Evolutionary conservation across 2,329 filamentous ascomycete genomes (phyloP), one percentile per base, ranked within the genome.

Genomic region (Davidsoniella neocaledoniae): DNA sequence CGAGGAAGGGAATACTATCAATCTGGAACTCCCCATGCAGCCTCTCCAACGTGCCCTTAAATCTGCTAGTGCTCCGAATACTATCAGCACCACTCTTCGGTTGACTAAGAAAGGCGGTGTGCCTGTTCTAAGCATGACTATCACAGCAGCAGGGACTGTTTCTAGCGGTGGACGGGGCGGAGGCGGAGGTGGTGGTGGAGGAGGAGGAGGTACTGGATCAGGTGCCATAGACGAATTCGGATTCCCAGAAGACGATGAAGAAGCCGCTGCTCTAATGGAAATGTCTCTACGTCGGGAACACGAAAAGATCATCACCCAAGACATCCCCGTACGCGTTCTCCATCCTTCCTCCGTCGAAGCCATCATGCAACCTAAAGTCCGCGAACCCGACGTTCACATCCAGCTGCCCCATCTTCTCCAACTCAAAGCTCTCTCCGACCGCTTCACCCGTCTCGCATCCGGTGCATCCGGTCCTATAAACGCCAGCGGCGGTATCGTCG

Each of bases 371-470:
- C 91, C 91, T 12, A 79, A 81, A 54, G 86, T 88, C 53, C 81
- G 86, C 53, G 87, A 94, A 58, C 86, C 90, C 38, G 91, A 96
- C 59, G 88, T 95, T 2, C 84, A 96, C 65, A 94, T 98, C 60
- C 79, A 87, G 49, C 73, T 98, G 3, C 91, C 91, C 0, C 81
- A 86, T 4, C 69, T 98, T 4, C 71, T 87, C 40, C 88, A 95
- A 60, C 72, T 98, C 52, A 95, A 96, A 62, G 83, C 82, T 55
- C 91, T 98, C 54, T 94, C 86, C 3, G 91, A 98, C 63, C 81
- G 91, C 48, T 96, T 96, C 66, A 96, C 87, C 40, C 90, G 85
- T 60, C 76, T 96, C 2, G 86, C 85, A 3, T 66, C 75, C 45
- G 67, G 70, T 19, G 68, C 61, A n/a, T 57, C 33, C 5, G 29